A percentile compares a stretch with the other conserved stretches of the same genome.
Conservation (phyloP, 2,329 filamentous ascomycete species). For the Exophiala alcalophila region DNA sequence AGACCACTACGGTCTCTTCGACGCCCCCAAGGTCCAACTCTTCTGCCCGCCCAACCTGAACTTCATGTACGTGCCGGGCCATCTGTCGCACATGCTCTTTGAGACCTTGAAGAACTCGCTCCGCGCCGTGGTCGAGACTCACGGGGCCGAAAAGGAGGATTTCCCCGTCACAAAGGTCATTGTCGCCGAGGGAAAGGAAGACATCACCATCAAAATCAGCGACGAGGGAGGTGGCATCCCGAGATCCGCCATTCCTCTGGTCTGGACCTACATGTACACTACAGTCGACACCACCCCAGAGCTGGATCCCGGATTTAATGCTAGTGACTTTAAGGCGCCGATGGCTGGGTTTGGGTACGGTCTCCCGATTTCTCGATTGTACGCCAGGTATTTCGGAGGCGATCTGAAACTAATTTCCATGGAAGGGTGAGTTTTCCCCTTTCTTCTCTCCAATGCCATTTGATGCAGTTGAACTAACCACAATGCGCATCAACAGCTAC, state of each 20-base stretch:
- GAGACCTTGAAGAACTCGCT: constrained; percentile 98
- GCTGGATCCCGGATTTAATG: constrained; percentile 95
- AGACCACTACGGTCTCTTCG: constrained; percentile 95
- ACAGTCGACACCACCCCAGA: constrained; percentile 95
- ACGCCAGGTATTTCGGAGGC: constrained; percentile 95
- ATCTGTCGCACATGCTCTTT: constrained; percentile 98
- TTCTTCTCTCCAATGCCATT: background rate
- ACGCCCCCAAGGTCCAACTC: constrained; percentile 92
- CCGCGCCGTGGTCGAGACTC: constrained; percentile 90
- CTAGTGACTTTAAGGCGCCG: constrained; percentile 97
- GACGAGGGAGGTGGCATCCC: constrained; percentile 97
- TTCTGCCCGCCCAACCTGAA: constrained; percentile 91
- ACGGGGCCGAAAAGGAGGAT: constrained; percentile 91
- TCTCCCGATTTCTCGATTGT: constrained; percentile 86
- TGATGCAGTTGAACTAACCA: constrained; percentile 21
- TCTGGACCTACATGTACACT: constrained; percentile 99
- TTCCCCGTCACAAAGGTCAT: constrained; percentile 98
- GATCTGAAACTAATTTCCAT: constrained; percentile 98
- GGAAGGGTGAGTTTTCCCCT: constrained; percentile 72
- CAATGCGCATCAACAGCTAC: constrained; percentile 59
- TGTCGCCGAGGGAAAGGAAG: constrained; percentile 94
- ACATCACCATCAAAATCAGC: constrained; percentile 97
- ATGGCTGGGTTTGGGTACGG: constrained; percentile 99
- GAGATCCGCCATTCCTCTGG: constrained; percentile 84
- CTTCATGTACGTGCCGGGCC: constrained; percentile 99